Evolutionary conservation across 2,329 filamentous ascomycete species (phyloP).

Genomic region (Polytolypa hystricis): DNA sequence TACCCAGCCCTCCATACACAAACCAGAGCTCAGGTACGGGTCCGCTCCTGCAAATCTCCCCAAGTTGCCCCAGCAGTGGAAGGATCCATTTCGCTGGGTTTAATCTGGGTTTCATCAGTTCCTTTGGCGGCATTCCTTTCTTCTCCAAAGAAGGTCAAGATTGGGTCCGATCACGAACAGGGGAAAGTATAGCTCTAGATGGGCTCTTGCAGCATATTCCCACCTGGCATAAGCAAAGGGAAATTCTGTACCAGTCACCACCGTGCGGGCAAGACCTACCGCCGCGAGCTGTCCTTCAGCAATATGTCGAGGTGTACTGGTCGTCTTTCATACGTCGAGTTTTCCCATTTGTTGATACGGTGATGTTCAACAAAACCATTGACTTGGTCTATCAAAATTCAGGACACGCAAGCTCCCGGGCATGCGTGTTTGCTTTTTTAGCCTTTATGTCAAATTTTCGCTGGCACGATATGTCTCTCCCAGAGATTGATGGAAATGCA

Average conservation of each 20-base stretch:
- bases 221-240: slow-evolving; percentile 28
- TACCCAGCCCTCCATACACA: neutral
- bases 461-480: slow-evolving; percentile 8
- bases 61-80: no score
- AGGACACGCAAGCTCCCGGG: slow-evolving; percentile 17
- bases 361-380: slow-evolving; percentile 38
- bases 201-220: slow-evolving; percentile 18
- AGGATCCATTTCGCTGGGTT: slow-evolving; percentile 39
- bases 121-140: slow-evolving; percentile 40
- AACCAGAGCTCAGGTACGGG: slow-evolving; percentile 4
- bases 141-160: slow-evolving; percentile 37
- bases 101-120: slow-evolving; percentile 37
- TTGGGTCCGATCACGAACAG: slow-evolving; percentile 40
- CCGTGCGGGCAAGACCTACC: slow-evolving; percentile 27
- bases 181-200: slow-evolving; percentile 25
- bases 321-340: slow-evolving; percentile 30
- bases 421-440: slow-evolving; percentile 41
- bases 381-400: slow-evolving; percentile 32
- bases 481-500: slow-evolving; percentile 29
- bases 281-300: slow-evolving; percentile 19
- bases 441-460: slow-evolving; percentile 25
- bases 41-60: slow-evolving; percentile 17
- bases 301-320: slow-evolving; percentile 22
- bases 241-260: slow-evolving; percentile 12
- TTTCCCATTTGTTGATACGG: slow-evolving; percentile 40